Conservation (phyloP, 495 filamentous ascomycete genomes). For the Sporormia fimetaria region DNA sequence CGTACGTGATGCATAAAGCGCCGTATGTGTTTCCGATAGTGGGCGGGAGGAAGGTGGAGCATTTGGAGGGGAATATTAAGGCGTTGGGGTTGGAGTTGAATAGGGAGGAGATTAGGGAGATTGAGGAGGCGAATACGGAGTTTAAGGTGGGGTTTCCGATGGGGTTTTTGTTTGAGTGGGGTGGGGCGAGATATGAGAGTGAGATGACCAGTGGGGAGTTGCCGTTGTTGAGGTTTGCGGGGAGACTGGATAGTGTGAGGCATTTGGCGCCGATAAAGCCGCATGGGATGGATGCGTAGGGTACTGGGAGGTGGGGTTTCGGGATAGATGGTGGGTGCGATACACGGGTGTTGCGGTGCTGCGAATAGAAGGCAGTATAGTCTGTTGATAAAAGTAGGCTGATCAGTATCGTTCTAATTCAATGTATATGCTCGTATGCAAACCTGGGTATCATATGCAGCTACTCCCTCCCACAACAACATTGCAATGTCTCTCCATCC, state of each 20-base stretch:
- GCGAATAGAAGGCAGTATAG: neutral
- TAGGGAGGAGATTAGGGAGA: conserved; percentile 19
- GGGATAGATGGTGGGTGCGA: too few species aligned
- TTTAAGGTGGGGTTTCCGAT: conserved; percentile 19
- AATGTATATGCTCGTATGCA: neutral
- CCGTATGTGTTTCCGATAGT: conserved; percentile 69
- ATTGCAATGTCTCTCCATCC: neutral
- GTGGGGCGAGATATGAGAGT: neutral
- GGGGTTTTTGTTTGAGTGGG: conserved; percentile 2
- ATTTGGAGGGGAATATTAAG: conserved; percentile 49
- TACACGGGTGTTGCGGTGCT: neutral
- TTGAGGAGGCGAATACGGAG: conserved; percentile 6
- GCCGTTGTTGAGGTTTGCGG: neutral
- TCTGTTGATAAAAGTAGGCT: neutral
- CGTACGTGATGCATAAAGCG: conserved; percentile 61
- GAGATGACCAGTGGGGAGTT: neutral
- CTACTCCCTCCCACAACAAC: neutral
- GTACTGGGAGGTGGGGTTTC: too few species aligned
- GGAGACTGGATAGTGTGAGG: neutral
- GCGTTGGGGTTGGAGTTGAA: conserved; percentile 22
- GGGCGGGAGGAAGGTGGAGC: conserved; percentile 54
- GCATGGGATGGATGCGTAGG: too few species aligned
- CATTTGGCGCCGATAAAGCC: neutral
- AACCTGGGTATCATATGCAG: neutral
- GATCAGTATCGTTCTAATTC: neutral